These are phyloP conservation scores for Colletotrichum plurivorum DNA, from an alignment of 2,329 filamentous ascomycete species.

Conservation along the genomic window DNA sequence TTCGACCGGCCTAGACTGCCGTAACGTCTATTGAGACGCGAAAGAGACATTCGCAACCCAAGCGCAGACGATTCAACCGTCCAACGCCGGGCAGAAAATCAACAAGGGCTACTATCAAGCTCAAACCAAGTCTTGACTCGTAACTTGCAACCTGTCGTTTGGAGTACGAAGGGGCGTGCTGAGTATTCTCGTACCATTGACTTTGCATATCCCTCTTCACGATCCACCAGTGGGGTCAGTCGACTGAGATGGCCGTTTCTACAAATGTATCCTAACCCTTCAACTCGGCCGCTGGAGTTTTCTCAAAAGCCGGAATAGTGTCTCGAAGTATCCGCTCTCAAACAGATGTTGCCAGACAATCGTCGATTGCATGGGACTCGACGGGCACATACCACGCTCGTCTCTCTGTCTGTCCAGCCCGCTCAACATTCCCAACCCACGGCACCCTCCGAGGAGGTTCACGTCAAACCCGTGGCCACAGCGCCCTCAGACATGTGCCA, in stretches of 20 bases:
- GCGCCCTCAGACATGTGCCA: neutral
- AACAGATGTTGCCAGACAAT: neutral
- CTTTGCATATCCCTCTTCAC: conserved; percentile 8
- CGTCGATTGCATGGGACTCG: neutral
- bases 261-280: neutral
- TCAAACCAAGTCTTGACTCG: no score
- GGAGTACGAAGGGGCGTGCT: neutral
- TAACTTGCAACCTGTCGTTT: conserved; percentile 1
- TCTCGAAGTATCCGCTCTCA: no score
- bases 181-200: conserved; percentile 1
- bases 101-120: neutral
- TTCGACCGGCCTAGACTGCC: no score
- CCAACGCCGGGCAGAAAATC: neutral
- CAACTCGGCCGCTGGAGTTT: conserved; percentile 7
- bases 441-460: no score
- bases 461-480: neutral
- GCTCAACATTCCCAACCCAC: neutral
- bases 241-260: neutral
- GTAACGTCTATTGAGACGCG: no score
- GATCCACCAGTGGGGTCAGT: conserved; percentile 11
- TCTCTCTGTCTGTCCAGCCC: no score
- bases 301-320: neutral
- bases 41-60: neutral
- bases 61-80: neutral
- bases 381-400: no score